These are phyloP conservation scores for Mrakia hoshinonis DNA, from an alignment of 768 basidiomycete genomes.

Conservation along the genomic window DNA sequence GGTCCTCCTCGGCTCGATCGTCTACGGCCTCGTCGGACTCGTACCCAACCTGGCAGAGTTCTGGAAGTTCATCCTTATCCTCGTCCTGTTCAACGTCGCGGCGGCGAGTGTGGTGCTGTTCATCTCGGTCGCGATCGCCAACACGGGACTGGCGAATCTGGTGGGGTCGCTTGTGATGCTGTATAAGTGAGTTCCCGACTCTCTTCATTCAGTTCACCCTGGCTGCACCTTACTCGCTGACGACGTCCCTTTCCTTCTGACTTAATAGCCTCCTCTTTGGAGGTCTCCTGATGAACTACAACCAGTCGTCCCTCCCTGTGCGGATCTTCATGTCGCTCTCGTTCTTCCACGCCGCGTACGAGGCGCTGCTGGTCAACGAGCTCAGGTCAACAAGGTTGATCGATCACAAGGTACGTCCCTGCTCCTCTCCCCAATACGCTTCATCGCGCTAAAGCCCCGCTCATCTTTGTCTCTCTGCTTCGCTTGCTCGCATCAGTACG, in stretches of 20 bases:
- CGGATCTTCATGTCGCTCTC: conserved; percentile 84
- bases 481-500: conserved; percentile 57
- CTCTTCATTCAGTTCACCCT: background rate
- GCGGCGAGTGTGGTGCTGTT: conserved; percentile 86
- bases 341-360: conserved; percentile 98
- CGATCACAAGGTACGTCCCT: conserved; percentile 64
- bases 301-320: conserved; percentile 61
- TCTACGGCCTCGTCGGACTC: conserved; percentile 88
- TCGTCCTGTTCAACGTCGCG: conserved; percentile 93
- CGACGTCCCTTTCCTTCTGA: background rate
- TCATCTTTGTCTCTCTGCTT: background rate
- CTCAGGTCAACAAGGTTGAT: conserved; percentile 85
- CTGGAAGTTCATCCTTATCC: conserved; percentile 96
- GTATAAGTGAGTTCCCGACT: conserved; percentile 68
- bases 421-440: no score
- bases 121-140: conserved; percentile 79
- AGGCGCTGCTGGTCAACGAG: conserved; percentile 96
- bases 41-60: conserved; percentile 81
- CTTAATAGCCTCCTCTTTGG: conserved; percentile 78
- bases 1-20: conserved; percentile 87
- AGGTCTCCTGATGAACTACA: conserved; percentile 87
- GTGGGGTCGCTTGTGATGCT: conserved; percentile 95
- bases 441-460: background rate
- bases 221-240: no score
- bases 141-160: conserved; percentile 78